Conservation (phyloP, 495 filamentous ascomycete genomes). For the Aspergillus carlsbadensis region DNA sequence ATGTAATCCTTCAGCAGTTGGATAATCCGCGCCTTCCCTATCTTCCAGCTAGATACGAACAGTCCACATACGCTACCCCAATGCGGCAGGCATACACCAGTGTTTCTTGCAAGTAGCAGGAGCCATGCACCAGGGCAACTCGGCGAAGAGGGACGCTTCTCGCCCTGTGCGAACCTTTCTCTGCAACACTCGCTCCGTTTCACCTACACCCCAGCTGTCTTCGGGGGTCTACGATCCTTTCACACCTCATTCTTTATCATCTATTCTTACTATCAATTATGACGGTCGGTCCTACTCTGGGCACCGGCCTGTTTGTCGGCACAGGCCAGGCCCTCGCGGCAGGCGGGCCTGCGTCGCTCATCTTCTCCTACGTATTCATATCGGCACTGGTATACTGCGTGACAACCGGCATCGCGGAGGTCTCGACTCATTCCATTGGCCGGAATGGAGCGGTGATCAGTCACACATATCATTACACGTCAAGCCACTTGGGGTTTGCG, state of each 20-base stretch:
- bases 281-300: conserved; percentile 38
- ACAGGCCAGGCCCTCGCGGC: conserved; percentile 40
- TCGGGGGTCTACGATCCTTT: not conserved
- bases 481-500: conserved; percentile 51
- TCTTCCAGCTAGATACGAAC: not conserved
- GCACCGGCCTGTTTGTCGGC: conserved; percentile 41
- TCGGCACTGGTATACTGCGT: conserved; percentile 60
- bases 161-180: not conserved
- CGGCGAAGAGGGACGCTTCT: not conserved
- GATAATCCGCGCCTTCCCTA: not conserved
- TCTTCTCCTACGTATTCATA: conserved; percentile 41
- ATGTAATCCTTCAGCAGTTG: not conserved
- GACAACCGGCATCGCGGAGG: conserved; percentile 60
- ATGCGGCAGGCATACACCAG: too few species aligned
- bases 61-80: not conserved
- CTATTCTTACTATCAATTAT: conserved; percentile 25
- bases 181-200: not conserved
- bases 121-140: not conserved
- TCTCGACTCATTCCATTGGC: conserved; percentile 59
- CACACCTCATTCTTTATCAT: conserved; percentile 1
- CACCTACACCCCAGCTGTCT: not conserved
- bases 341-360: conserved; percentile 41
- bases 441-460: conserved; percentile 54
- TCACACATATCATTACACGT: conserved; percentile 55
- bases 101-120: not conserved